Conservation (phyloP, 331 rosid genomes). For the Pyrus hybrid region DNA sequence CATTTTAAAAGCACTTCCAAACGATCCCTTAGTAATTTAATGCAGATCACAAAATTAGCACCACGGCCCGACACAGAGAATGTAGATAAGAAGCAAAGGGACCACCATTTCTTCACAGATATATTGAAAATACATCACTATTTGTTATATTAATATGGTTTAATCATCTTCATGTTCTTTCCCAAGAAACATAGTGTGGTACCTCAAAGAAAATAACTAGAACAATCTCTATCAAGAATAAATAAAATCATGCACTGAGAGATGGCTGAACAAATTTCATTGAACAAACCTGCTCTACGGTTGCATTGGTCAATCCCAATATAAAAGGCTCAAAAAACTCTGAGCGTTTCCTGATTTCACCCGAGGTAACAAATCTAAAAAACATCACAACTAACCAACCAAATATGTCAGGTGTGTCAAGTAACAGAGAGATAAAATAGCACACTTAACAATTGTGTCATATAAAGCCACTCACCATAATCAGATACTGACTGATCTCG, state of each 20-base stretch:
- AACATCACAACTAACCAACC: constrained; percentile 87
- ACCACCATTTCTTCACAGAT: neutral
- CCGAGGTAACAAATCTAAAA: constrained; percentile 97
- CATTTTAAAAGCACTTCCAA: too few species aligned
- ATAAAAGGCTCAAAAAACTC: constrained; percentile 94
- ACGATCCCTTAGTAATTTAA: neutral
- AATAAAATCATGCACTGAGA: neutral
- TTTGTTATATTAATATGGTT: neutral
- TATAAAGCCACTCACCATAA: constrained; percentile 64
- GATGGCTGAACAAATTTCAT: neutral
- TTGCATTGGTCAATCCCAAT: constrained; percentile 69
- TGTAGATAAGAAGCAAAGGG: neutral
- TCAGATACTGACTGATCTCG: constrained; percentile 90
- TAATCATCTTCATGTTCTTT: neutral
- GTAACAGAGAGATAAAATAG: constrained; percentile 17
- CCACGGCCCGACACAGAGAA: neutral
- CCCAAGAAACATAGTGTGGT: neutral
- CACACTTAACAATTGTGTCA: constrained; percentile 4
- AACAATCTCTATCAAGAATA: neutral
- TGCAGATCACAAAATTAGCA: neutral
- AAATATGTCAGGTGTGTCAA: constrained; percentile 26
- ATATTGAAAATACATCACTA: neutral
- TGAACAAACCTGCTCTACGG: constrained; percentile 81
- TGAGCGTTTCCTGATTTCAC: constrained; percentile 80
- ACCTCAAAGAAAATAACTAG: neutral